Base-by-base conservation (phyloP, 108 stramenopile genomes). In the Conticribra weissflogii region DNA sequence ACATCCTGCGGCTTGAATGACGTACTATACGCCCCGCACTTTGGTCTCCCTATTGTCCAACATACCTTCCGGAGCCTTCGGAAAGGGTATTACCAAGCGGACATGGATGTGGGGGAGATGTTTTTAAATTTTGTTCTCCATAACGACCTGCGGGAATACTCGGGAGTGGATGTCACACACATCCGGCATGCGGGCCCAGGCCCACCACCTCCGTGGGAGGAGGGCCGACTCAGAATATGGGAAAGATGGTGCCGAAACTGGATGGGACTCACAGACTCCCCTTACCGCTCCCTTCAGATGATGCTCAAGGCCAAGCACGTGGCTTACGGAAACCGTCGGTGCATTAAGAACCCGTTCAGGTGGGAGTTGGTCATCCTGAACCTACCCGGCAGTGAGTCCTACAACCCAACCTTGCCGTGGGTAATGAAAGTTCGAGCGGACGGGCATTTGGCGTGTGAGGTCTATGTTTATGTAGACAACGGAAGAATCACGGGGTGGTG, bases 21-120 rank as follows among this genome's bases (percentile, higher is more conserved):
- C 7, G 50, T 56, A 23, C 19, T 85, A 3, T 82, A 54, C 63
- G 71, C 78, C 0, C 81, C 85, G 34, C 48, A 58, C 8, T 85
- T 85, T 51, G 67, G 47, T 0, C 48, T 85, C 1, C 85, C 81
- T 0, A 78, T 58, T 7, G 32, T 71, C 8, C 25, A 22, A 15
- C 23, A 71, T 2, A 33, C 44, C 0, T 23, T 71, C 9, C 0
- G 60, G 21, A 62, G 59, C 19, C 16, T 73, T 8, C 22, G 58
- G 0, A 34, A 63, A 52, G 59, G 65, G 0, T 73, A 72, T 22
- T 66, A 63, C 46, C 53, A 66, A 25, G 79, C 56, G 0, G 76
- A 85, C 58, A 59, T 63, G 32, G 76, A 85, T 59, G 53, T 74
- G 12, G 84, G 77, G 0, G 81, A 85, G 53, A 71, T 79, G 74